These are phyloP conservation scores for Magnolia officinalis DNA, from an alignment of 164 flowering plant species.

Conservation along the genomic window DNA sequence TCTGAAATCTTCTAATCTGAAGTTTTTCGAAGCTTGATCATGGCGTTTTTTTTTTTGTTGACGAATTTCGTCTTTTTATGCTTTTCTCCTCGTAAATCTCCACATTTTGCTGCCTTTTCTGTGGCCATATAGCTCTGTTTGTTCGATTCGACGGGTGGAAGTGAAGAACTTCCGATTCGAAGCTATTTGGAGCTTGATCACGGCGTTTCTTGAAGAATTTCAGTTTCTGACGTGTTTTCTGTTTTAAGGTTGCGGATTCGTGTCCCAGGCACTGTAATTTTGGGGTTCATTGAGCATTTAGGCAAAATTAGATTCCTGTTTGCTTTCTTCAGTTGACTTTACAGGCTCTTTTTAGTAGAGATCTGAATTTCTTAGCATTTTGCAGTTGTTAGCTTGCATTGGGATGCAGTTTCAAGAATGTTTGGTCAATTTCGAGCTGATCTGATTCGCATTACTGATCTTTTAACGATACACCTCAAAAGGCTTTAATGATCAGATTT, in stretches of 20 bases:
- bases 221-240: not conserved
- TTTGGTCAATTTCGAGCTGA: not conserved
- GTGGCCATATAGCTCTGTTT: not conserved
- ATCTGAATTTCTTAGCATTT: not conserved
- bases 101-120: not conserved
- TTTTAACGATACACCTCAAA: no score
- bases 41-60: not conserved
- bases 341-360: not conserved
- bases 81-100: not conserved
- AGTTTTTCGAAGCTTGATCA: constrained; percentile 7
- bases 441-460: not conserved
- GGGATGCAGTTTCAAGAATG: not conserved
- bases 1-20: constrained; percentile 2
- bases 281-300: not conserved
- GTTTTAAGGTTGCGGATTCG: not conserved
- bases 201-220: constrained; percentile 6
- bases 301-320: not conserved
- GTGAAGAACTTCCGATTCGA: not conserved
- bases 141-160: not conserved
- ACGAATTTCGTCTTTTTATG: not conserved
- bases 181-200: constrained; percentile 3
- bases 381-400: not conserved
- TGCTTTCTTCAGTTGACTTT: not conserved
- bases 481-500: no score
- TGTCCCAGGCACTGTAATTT: not conserved